Conservation (phyloP, 2,329 filamentous ascomycete genomes). For the Diaporthe eres region DNA sequence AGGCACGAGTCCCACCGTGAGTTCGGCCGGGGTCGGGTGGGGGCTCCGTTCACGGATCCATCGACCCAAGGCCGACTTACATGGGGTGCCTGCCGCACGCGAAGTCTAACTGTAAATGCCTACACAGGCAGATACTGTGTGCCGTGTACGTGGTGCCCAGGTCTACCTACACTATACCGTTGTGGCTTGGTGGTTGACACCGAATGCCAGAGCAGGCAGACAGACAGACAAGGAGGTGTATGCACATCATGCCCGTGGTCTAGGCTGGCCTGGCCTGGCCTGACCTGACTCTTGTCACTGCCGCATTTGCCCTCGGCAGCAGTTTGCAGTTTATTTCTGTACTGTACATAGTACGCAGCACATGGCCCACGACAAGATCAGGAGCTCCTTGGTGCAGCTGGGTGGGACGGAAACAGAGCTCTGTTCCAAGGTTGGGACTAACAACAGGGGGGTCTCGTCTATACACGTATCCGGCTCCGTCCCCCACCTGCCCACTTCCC, state of each 20-base stretch:
- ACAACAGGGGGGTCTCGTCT: not conserved
- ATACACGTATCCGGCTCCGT: not conserved
- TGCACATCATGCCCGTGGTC: not conserved
- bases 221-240: not conserved
- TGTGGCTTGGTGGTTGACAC: not conserved
- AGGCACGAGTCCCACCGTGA: slow-evolving; percentile 6
- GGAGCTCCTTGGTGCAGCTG: not conserved
- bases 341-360: not conserved
- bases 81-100: not conserved
- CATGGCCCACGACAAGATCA: not conserved
- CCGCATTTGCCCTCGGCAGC: not conserved
- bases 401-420: not conserved
- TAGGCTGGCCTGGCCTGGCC: not conserved
- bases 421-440: not conserved
- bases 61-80: slow-evolving; percentile 4
- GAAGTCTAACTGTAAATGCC: not conserved
- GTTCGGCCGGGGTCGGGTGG: slow-evolving; percentile 10
- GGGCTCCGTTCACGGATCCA: slow-evolving; percentile 16
- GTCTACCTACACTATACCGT: not conserved
- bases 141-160: not conserved
- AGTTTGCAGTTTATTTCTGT: not conserved
- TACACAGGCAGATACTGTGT: not conserved
- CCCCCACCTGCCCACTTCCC: slow-evolving; percentile 30
- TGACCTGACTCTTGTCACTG: not conserved
- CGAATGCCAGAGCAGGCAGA: not conserved